Conservation (phyloP, 2,329 filamentous ascomycete genomes). For the Stemphylium beticola region DNA sequence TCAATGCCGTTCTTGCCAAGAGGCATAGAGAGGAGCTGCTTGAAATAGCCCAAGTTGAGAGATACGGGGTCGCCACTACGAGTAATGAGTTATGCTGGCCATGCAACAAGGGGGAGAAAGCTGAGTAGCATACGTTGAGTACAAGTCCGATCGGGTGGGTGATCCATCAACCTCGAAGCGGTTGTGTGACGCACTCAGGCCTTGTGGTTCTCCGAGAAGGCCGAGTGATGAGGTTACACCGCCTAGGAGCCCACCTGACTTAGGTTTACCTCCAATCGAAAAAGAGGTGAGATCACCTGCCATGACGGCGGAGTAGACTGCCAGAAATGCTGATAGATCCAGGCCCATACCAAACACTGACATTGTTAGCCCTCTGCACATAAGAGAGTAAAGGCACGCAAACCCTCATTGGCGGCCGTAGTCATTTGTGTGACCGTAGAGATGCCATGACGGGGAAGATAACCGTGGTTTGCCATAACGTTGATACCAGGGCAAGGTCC, state of each 20-base stretch:
- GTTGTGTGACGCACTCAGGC: conserved; percentile 25
- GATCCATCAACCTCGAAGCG: conserved; percentile 28
- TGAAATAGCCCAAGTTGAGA: conserved; percentile 3
- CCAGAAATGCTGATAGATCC: conserved; percentile 22
- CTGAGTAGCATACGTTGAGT: conserved; percentile 5
- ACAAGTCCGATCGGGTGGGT: conserved; percentile 15
- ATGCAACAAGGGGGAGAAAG: background rate
- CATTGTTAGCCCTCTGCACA: conserved; percentile 15
- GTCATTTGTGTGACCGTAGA: conserved; percentile 10
- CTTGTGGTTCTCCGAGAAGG: conserved; percentile 19
- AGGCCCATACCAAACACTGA: conserved; percentile 20
- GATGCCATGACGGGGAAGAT: conserved; percentile 9
- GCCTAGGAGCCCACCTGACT: conserved; percentile 20
- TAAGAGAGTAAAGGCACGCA: background rate
- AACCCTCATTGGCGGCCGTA: conserved; percentile 9
- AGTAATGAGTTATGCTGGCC: background rate
- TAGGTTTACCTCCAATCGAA: conserved; percentile 21
- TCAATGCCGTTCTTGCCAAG: conserved; percentile 5
- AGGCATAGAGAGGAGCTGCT: conserved; percentile 9
- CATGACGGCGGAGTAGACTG: conserved; percentile 18
- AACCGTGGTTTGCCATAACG: conserved; percentile 12
- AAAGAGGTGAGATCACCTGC: conserved; percentile 21
- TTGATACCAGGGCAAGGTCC: conserved; percentile 12
- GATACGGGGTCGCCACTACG: conserved; percentile 6
- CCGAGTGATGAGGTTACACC: conserved; percentile 23